Evolutionary conservation across 306 rosid genomes (phyloP), one percentile per base, ranked within the genome.

Genomic region (Hippophae gyantsensis): DNA sequence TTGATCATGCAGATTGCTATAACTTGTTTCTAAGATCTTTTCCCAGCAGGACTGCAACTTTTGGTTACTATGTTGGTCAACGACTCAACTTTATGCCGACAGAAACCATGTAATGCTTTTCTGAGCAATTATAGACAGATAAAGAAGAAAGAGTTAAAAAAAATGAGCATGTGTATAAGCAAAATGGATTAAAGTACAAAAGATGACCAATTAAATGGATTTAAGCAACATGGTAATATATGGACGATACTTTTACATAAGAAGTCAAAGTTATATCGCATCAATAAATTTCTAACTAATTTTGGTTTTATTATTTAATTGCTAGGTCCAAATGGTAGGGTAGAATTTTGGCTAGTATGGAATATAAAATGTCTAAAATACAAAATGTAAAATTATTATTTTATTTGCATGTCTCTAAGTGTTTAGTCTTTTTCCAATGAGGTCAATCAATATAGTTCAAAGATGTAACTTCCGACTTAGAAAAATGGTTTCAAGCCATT

Each of bases 211-310:
- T 13, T 45, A 25, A 63, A 70, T 26, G 63, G 14, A 51, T 40
- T 51, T 62, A 41, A 55, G 65, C 61, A 54, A 64, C 42, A 62
- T 32, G 18, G 6, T 45, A 42, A n/a, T 56, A 54, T 43, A 55
- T 41, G 43, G 67, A 50, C 42, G 41, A 14, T 48, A 45, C 27
- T 57, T 51, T 49, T 8, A 64, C 41, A 59, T 41, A 62, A 63
- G 26, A 77, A 69, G 72, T 60, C 63, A 66, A 65, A 64, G 38
- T 70, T 48, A 48, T 57, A 52, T 46, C 60, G 63, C 57, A 55
- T 67, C 60, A 65, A 12, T 56, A 41, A 13, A 52, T 52, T 61
- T 52, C 63, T 66, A 56, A 65, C 62, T 38, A 42, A 63, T 50
- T 59, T 70, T 57, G 68, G 79, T 65, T 58, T 50, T 48, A 44